Evolutionary conservation across 108 stramenopile species (phyloP), one percentile per base, ranked within the genome.

Genomic region (Stephanodiscus triporus): DNA sequence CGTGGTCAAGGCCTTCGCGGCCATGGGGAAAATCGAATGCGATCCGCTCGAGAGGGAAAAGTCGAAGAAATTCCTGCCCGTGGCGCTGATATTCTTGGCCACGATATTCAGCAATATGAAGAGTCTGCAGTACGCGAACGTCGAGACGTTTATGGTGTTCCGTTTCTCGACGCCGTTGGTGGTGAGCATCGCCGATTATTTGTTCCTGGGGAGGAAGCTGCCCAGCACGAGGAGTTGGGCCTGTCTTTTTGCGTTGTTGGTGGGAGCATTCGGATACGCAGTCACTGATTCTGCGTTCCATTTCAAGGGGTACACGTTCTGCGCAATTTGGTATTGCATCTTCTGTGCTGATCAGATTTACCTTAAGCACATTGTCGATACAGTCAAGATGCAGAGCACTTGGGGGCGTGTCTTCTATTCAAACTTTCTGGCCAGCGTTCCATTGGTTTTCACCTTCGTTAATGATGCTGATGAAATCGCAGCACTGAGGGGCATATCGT

Each of bases 341-440:
- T 86, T 89, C 47, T 84, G 82, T 43, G 30, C 83, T 45, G 86
- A 87, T 76, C 86, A 89, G 68, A 86, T 89, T 56, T 89, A 87
- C 73, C 66, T 87, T 30, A 89, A 89, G 65, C 86, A 89, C 63
- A 60, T 89, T 42, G 86, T 80, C 40, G 81, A 85, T 72, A 87
- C 89, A 13, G 89, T 88, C 53, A 82, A 86, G 69, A 89, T 89
- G 89, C 77, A 84, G 36, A 61, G 70, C 48, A 86, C 80, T 61
- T 89, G 89, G 89, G 87, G 89, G 37, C 79, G 83, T 29, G 89
- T 89, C 26, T 85, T 82, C 63, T 89, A 89, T 79, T 84, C 85
- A 36, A 89, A 89, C 58, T 70, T 85, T 9, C 38, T 89, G 22
- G 85, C 89, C 0, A 69, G 72, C 38, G 20, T 81, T 8, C 89